A percentile compares a stretch with the other conserved stretches of the same genome.
phyloP scores from a whole-genome alignment of 2,329 filamentous ascomycete genomes.

The Fusarium concolor region DNA sequence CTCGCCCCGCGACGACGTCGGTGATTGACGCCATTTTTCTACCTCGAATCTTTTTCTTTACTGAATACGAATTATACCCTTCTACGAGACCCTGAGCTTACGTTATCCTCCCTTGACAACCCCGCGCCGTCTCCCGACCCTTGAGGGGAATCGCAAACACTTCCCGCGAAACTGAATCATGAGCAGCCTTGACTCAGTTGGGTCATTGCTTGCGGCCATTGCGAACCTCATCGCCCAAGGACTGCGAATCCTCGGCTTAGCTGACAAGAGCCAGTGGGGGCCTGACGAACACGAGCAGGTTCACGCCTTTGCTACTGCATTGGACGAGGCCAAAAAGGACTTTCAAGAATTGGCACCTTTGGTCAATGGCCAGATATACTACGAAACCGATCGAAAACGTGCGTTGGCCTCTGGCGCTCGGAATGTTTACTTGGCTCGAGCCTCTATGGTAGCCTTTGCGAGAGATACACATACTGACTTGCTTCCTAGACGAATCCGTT shows the following conservation, averaged over 20 bases:
- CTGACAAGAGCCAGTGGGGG: conserved; percentile 70
- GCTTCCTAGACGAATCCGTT: conserved; percentile 62
- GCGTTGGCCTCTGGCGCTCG: conserved; percentile 43
- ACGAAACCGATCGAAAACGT: conserved; percentile 68
- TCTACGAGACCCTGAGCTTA: conserved; percentile 16
- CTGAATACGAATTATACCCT: conserved; percentile 5
- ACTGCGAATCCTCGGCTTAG: conserved; percentile 65
- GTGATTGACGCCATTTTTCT: conserved; percentile 30
- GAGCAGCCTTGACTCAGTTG: conserved; percentile 64
- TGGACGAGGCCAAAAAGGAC: conserved; percentile 70
- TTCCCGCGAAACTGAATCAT: conserved; percentile 45
- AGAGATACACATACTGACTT: conserved; percentile 10
- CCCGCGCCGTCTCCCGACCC: conserved; percentile 24
- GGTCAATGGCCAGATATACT: conserved; percentile 67
- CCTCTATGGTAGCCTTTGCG: not conserved
- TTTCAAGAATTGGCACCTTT: conserved; percentile 68
- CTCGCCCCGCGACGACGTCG: conserved; percentile 47
- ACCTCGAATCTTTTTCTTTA: conserved; percentile 1
- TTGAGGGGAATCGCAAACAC: conserved; percentile 25
- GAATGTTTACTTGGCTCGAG: not conserved
- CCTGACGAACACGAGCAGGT: conserved; percentile 70
- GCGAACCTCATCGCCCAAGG: conserved; percentile 65
- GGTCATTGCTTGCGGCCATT: conserved; percentile 68
- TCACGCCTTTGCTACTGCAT: conserved; percentile 64
- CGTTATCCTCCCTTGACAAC: conserved; percentile 28